A percentile compares a stretch with the other conserved stretches of the same genome.
phyloP scores from a whole-genome alignment of 163 green algal genomes.

The Scenedesmus sp. region DNA sequence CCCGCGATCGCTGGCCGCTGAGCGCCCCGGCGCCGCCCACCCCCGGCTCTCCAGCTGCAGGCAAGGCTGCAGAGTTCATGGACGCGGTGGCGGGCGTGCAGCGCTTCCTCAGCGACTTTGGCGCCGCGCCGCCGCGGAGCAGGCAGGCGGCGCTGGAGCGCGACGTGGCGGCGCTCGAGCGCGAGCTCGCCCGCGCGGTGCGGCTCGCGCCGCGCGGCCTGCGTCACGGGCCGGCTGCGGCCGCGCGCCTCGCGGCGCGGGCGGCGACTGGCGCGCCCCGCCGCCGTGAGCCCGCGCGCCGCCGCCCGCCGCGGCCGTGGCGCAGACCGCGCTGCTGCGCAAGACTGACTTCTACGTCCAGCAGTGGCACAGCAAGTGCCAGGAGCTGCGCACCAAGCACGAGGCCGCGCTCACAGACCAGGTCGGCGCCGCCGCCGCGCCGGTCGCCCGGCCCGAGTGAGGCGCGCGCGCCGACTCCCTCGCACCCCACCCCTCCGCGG shows the following conservation, averaged over 20 bases:
- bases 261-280: no score
- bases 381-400: conserved; percentile 11
- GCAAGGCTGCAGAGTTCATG: not conserved
- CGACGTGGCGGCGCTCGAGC: conserved; percentile 9
- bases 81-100: conserved; percentile 4
- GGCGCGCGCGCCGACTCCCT: no score
- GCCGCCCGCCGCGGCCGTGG: not conserved
- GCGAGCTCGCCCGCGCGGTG: conserved; percentile 19
- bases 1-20: no score
- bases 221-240: no score
- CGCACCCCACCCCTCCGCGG: no score
- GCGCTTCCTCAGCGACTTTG: conserved; percentile 8
- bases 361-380: conserved; percentile 22
- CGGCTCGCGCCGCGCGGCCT: not conserved
- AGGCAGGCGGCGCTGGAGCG: conserved; percentile 20
- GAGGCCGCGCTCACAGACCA: conserved; percentile 16
- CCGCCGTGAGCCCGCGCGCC: no score
- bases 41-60: no score
- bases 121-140: not conserved
- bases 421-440: not conserved
- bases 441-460: no score
- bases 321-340: conserved; percentile 11
- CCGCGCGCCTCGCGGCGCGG: no score
- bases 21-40: no score
- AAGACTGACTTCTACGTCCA: conserved; percentile 20